Evolutionary conservation across 768 basidiomycete genomes (phyloP), one percentile per base, ranked within the genome.

Genomic region (Kwoniella dejecticola): DNA sequence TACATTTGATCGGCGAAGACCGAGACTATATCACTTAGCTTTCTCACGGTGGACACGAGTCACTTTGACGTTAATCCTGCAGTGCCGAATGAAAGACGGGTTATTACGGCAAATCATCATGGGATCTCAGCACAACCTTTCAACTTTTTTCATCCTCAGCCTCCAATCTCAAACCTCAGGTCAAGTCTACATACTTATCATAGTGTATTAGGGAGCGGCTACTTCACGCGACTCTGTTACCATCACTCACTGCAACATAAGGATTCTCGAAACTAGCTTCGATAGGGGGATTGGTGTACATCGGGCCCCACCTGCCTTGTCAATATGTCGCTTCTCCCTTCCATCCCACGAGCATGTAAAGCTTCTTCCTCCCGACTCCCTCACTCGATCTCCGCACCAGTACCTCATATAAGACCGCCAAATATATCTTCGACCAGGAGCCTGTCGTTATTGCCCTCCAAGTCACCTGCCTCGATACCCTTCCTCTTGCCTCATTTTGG

Each of bases 401-500:
- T 31, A 31, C 48, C 10, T n/a, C 33, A 36, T n/a, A n/a, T 17
- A 29, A 55, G 36, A 17, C 55, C 40, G 6, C 1, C 27, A 6
- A 31, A 8, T 41, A 38, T 17, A 15, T 38, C 15, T 46, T 56
- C 23, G 1, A 15, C 42, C 44, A 40, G 8, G 31, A 27, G 15
- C 21, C 48, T 61, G 27, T 62, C 65, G 24, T 19, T 59, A 6
- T n/a, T 62, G 11, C 60, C 65, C 1, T 24, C 27, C 7, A 41
- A 47, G 47, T 52, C 57, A 12, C 63, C 63, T 1, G 55, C 53
- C 7, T 49, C 58, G 12, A 26, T 64, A 7, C 64, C 68, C 13
- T 69, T 72, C 64, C 70, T 72, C 59, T 50, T 63, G n/a, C 61
- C 71, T 30, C 68, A 62, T 2, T 65, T 63, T 41, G 59, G 57